Percentiles rank a stretch among this genome's conserved stretches.
Evolutionary conservation across 2,329 filamentous ascomycete genomes (phyloP).

Genomic region (Coniosporium tulheliwenetii): DNA sequence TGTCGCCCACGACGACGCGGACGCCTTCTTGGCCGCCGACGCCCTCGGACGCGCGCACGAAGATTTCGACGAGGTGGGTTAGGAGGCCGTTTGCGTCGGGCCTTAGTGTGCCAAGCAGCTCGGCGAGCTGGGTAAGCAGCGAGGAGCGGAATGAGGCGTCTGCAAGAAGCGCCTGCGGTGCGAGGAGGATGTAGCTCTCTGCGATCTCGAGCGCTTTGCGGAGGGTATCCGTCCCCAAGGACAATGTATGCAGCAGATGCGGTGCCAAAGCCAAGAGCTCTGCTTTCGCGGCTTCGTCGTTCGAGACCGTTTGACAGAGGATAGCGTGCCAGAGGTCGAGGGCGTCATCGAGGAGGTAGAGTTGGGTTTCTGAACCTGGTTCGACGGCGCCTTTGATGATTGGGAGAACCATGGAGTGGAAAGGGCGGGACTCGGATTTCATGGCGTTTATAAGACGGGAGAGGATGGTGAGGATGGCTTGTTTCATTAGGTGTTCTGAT

Average conservation of each 20-base stretch:
- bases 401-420: constrained; percentile 67
- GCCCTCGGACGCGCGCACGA: constrained; percentile 35
- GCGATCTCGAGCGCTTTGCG: constrained; percentile 33
- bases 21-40: constrained; percentile 32
- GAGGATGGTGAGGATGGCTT: constrained; percentile 76
- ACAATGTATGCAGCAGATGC: constrained; percentile 30
- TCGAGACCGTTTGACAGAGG: constrained; percentile 39
- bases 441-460: constrained; percentile 75
- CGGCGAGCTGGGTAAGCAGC: constrained; percentile 15
- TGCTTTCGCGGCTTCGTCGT: constrained; percentile 15
- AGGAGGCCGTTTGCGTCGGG: constrained; percentile 31
- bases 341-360: constrained; percentile 83
- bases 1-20: constrained; percentile 34
- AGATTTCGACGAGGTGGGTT: constrained; percentile 28
- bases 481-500: constrained; percentile 85
- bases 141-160: constrained; percentile 7
- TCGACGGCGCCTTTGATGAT: constrained; percentile 69
- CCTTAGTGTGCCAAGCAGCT: constrained; percentile 29
- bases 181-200: constrained; percentile 31
- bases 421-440: constrained; percentile 60
- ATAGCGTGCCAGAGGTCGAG: constrained; percentile 78
- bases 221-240: constrained; percentile 31
- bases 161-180: constrained; percentile 28
- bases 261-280: constrained; percentile 26
- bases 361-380: constrained; percentile 53